Evolutionary conservation across 2,329 filamentous ascomycete species (phyloP).

Genomic region (Cylindrodendrum hubeiense): DNA sequence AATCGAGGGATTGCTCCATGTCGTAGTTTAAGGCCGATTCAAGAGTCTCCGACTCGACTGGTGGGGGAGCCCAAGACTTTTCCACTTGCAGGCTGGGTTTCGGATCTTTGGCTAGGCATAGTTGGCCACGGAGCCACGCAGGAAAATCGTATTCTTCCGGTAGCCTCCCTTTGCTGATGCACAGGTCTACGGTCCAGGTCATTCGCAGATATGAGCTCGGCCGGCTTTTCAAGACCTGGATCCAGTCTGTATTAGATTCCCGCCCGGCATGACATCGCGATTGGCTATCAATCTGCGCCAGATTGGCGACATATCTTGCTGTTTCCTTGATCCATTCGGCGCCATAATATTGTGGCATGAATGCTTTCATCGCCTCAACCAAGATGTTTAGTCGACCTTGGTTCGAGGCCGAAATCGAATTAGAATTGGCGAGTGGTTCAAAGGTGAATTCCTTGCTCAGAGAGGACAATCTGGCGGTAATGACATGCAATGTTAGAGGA

Average conservation of each 20-base stretch:
- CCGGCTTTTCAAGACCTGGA: not conserved
- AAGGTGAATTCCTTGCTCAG: not conserved
- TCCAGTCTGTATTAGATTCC: not conserved
- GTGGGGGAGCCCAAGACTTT: not conserved
- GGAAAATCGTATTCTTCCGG: constrained; percentile 2
- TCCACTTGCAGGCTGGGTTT: not conserved
- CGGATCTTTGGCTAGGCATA: not conserved
- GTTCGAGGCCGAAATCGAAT: not conserved
- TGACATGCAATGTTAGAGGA: not conserved
- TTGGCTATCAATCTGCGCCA: not conserved
- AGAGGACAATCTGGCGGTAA: not conserved
- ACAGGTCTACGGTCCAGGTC: constrained; percentile 1
- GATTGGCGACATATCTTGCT: not conserved
- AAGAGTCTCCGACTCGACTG: not conserved
- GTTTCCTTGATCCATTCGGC: not conserved
- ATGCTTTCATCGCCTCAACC: not conserved
- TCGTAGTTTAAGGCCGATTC: not conserved
- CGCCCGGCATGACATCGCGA: not conserved
- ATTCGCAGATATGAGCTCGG: not conserved
- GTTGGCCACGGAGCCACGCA: not conserved
- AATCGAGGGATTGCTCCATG: too few relatives aligned
- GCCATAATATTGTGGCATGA: not conserved
- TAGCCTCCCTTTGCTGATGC: not conserved
- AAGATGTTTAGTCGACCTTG: not conserved
- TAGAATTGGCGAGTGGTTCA: not conserved